Evolutionary conservation across 2,329 filamentous ascomycete genomes (phyloP).

Genomic region (Aspergillus sp.): DNA sequence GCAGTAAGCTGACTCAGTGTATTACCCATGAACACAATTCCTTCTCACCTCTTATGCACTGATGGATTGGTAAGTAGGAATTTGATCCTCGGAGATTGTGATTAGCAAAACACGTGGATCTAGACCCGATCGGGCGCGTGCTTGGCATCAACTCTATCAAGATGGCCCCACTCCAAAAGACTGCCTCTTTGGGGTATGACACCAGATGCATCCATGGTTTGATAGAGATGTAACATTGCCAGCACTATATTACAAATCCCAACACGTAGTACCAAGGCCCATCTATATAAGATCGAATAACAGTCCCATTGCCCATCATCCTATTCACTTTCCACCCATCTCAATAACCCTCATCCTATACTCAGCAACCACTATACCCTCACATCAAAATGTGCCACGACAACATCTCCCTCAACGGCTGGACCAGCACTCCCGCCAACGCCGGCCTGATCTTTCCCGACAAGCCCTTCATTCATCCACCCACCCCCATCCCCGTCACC

Average conservation of each 20-base stretch:
- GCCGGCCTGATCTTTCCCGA: slow-evolving; percentile 23
- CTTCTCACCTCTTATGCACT: no score
- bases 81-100: no score
- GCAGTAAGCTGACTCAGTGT: no score
- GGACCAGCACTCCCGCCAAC: slow-evolving; percentile 23
- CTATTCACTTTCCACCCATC: neutral
- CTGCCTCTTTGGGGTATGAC: neutral
- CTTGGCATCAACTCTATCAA: neutral
- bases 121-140: neutral
- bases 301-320: neutral
- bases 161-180: neutral
- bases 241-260: no score
- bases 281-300: no score
- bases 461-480: slow-evolving; percentile 20
- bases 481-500: slow-evolving; percentile 5
- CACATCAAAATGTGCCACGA: slow-evolving; percentile 18
- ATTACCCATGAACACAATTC: no score
- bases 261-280: no score
- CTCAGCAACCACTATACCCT: neutral
- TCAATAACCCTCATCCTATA: neutral
- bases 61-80: no score
- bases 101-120: neutral
- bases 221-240: no score
- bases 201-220: neutral
- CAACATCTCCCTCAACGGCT: slow-evolving; percentile 22